Evolutionary conservation across 768 basidiomycete genomes (phyloP).

Genomic region (Tylopilus sp.): DNA sequence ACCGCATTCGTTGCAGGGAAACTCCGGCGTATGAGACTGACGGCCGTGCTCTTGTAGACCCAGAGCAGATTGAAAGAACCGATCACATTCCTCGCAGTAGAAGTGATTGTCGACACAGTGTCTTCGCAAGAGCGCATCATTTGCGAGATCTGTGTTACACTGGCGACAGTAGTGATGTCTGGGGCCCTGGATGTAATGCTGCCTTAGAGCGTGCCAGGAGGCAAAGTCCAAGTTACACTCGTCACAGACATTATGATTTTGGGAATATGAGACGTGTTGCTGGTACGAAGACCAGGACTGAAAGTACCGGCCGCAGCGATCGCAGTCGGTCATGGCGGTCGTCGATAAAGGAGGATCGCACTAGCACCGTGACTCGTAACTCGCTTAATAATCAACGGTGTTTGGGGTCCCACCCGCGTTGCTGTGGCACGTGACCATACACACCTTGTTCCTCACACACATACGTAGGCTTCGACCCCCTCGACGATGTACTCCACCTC

Average conservation of each 20-base stretch:
- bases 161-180: constrained; percentile 50
- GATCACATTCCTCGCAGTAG: constrained; percentile 42
- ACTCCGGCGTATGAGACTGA: constrained; percentile 29
- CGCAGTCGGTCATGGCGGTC: constrained; percentile 31
- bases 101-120: constrained; percentile 44
- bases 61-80: constrained; percentile 36
- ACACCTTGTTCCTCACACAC: background rate
- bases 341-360: background rate
- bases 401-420: constrained; percentile 32
- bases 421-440: constrained; percentile 23
- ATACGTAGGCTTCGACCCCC: background rate
- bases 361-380: too few relatives aligned
- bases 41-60: constrained; percentile 49
- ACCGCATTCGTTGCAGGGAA: constrained; percentile 46
- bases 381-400: background rate
- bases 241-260: constrained; percentile 42
- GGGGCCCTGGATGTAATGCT: constrained; percentile 42
- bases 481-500: constrained; percentile 53
- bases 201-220: background rate
- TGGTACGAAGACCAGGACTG: constrained; percentile 20
- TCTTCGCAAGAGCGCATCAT: constrained; percentile 30
- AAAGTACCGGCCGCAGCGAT: constrained; percentile 41
- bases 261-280: constrained; percentile 37
- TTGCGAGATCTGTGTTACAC: constrained; percentile 44
- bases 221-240: constrained; percentile 30